Percentiles rank a stretch among this genome's conserved stretches.
phyloP scores from a whole-genome alignment of 495 filamentous ascomycete genomes.

The Xylaria sp. region DNA sequence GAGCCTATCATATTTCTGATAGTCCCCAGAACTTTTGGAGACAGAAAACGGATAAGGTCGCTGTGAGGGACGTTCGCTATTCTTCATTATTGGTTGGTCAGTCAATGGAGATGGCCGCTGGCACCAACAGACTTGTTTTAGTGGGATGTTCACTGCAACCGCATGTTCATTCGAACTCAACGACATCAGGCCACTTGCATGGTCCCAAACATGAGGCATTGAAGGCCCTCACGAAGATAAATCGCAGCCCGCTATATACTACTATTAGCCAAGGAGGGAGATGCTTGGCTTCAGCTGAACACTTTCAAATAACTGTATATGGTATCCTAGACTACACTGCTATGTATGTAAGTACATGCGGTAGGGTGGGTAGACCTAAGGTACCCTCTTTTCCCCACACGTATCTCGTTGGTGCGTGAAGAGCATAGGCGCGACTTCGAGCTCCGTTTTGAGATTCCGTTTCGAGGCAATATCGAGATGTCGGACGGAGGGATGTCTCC shows the following conservation, averaged over 20 bases:
- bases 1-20: conserved; percentile 6
- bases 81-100: conserved; percentile 6
- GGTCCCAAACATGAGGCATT: background rate
- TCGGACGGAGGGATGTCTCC: background rate
- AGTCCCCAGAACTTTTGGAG: background rate
- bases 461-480: background rate
- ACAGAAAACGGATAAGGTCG: conserved; percentile 13
- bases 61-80: background rate
- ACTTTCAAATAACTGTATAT: conserved; percentile 1
- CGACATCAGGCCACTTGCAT: conserved; percentile 17
- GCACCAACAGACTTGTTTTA: conserved; percentile 3
- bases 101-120: conserved; percentile 2
- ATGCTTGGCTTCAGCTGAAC: conserved; percentile 13
- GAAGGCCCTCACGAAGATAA: background rate
- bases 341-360: too few relatives aligned
- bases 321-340: background rate
- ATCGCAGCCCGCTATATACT: background rate
- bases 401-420: background rate
- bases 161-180: background rate
- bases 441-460: conserved; percentile 10
- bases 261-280: conserved; percentile 1
- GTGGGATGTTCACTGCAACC: conserved; percentile 5
- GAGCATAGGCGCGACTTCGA: background rate
- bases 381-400: background rate
- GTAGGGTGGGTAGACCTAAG: background rate